Evolutionary conservation across 768 basidiomycete genomes (phyloP).

Genomic region (Suillus lakei): DNA sequence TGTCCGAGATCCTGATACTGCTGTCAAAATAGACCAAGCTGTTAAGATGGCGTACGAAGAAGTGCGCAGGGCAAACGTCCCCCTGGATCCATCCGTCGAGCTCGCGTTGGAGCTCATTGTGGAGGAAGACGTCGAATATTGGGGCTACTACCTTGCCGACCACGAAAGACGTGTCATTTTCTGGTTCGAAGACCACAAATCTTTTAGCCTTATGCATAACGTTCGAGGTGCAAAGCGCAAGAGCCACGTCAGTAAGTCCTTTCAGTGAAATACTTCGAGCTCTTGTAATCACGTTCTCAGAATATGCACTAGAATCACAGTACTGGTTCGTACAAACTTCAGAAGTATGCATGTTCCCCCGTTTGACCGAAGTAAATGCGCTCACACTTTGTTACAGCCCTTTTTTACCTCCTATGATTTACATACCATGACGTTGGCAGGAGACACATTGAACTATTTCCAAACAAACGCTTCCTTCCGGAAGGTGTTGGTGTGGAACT

Average conservation of each 20-base stretch:
- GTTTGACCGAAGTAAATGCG: background rate
- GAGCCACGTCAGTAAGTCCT: too few species aligned
- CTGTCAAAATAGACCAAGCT: background rate
- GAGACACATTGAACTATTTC: too few species aligned
- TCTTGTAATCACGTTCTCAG: conserved; percentile 10
- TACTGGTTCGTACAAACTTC: conserved; percentile 25
- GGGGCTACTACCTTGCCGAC: conserved; percentile 50
- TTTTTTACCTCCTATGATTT: background rate
- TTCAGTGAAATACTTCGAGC: background rate
- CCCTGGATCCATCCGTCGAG: background rate
- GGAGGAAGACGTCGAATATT: background rate
- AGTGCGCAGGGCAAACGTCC: background rate
- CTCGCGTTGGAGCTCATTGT: conserved; percentile 12
- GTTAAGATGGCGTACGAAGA: background rate
- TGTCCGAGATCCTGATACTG: conserved; percentile 1
- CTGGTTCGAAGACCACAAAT: too few species aligned
- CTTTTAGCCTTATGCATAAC: too few species aligned
- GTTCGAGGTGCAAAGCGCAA: too few species aligned
- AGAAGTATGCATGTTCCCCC: background rate
- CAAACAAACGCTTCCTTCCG: too few species aligned
- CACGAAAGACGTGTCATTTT: too few species aligned
- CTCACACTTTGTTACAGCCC: background rate
- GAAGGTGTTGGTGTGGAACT: conserved; percentile 4
- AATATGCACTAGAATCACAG: conserved; percentile 26
- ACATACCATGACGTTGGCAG: background rate